Percentiles rank a stretch among this genome's conserved stretches.
These are phyloP conservation scores for Tetrapisispora namnaoensis DNA, from an alignment of 805 yeast genomes.

Conservation along the genomic window DNA sequence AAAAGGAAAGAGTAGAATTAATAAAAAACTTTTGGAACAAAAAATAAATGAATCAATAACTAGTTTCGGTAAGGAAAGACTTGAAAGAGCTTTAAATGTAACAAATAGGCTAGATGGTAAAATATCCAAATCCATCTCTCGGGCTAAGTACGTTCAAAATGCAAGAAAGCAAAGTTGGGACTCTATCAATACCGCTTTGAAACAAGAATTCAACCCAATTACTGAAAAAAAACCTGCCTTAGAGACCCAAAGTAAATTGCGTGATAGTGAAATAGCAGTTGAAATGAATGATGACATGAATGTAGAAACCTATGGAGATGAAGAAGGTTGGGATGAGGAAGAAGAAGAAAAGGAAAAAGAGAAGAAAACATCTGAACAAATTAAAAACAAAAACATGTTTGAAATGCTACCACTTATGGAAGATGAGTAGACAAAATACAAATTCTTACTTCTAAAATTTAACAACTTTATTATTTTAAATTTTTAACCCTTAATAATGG, in stretches of 20 bases:
- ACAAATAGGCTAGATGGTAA: conserved; percentile 50
- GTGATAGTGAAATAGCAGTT: not conserved
- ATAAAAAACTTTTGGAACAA: conserved; percentile 18
- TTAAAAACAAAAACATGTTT: not conserved
- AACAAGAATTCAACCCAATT: conserved; percentile 15
- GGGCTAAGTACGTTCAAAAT: conserved; percentile 52
- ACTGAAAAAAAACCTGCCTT: not conserved
- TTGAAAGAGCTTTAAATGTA: conserved; percentile 42
- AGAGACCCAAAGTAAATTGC: not conserved
- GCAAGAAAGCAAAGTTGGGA: conserved; percentile 71
- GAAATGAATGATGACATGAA: conserved; percentile 2
- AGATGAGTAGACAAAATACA: not conserved
- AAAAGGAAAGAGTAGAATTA: conserved; percentile 17
- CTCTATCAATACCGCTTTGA: conserved; percentile 44
- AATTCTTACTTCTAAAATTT: not conserved
- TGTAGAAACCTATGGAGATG: conserved; percentile 3
- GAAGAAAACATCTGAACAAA: not conserved
- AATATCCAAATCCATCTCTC: conserved; percentile 52
- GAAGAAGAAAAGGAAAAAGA: not conserved
- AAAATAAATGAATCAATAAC: conserved; percentile 19
- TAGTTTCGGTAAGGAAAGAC: conserved; percentile 29
- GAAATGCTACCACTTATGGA: conserved; percentile 1
- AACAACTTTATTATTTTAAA: no score
- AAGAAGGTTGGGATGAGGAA: conserved; percentile 3
- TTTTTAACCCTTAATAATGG: not conserved